Evolutionary conservation across 129 eudicot species (phyloP).

Genomic region (Flaveria robusta): DNA sequence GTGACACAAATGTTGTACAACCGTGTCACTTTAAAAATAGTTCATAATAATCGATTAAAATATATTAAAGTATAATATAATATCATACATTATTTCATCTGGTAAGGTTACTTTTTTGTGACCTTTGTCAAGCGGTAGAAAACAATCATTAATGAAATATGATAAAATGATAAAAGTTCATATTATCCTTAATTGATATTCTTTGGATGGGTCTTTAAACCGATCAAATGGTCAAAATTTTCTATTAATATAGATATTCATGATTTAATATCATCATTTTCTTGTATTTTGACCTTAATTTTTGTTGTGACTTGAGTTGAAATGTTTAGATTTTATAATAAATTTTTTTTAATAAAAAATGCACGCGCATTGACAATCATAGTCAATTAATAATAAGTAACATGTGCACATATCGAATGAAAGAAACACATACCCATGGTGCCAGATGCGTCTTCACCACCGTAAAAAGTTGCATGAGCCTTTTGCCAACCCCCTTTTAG

Average conservation of each 20-base stretch:
- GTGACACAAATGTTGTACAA: too few relatives aligned
- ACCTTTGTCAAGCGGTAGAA: too few relatives aligned
- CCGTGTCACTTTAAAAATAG: slow-evolving; percentile 18
- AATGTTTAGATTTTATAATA: not conserved
- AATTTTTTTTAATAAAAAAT: too few relatives aligned
- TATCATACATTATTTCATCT: too few relatives aligned
- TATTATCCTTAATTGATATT: not conserved
- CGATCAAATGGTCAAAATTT: not conserved
- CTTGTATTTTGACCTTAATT: not conserved
- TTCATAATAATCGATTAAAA: not conserved
- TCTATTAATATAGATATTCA: not conserved
- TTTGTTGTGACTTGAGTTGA: not conserved
- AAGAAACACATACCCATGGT: slow-evolving; percentile 40
- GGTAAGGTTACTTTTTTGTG: too few relatives aligned
- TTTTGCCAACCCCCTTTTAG: slow-evolving; percentile 51
- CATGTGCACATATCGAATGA: not conserved
- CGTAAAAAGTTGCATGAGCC: slow-evolving; percentile 48
- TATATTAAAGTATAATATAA: not conserved
- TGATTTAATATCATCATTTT: not conserved
- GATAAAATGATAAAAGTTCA: not conserved
- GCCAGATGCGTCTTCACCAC: slow-evolving; percentile 49
- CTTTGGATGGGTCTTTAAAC: not conserved
- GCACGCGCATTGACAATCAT: not conserved
- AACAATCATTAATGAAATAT: too few relatives aligned
- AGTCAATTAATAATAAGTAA: not conserved